Percentiles rank a stretch among this genome's conserved stretches.
These are phyloP conservation scores for Rhodomyrtus tomentosa DNA, from an alignment of 345 rosid genomes.

Conservation along the genomic window DNA sequence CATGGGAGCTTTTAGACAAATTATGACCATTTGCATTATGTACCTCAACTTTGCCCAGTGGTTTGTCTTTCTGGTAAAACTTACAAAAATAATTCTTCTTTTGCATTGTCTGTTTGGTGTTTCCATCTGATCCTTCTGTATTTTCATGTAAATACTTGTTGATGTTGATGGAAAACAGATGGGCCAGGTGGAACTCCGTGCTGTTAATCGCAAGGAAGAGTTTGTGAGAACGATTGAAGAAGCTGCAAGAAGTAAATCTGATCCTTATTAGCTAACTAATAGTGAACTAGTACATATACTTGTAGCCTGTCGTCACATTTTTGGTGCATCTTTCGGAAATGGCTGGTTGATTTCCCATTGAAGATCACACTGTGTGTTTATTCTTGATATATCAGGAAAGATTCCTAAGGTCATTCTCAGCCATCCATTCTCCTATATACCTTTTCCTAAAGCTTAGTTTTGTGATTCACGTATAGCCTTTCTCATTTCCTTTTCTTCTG, in stretches of 20 bases:
- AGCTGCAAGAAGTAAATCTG: slow-evolving; percentile 50
- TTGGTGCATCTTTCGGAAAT: not conserved
- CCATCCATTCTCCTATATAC: not conserved
- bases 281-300: not conserved
- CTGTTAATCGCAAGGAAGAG: slow-evolving; percentile 48
- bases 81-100: not conserved
- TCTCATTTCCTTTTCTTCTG: not conserved
- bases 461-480: not conserved
- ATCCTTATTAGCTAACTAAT: not conserved
- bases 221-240: slow-evolving; percentile 64
- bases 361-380: not conserved
- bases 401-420: not conserved
- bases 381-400: not conserved
- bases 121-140: not conserved
- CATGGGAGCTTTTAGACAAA: not conserved
- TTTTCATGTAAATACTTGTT: not conserved
- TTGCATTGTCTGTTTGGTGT: not conserved
- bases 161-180: slow-evolving; percentile 26
- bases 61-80: not conserved
- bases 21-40: not conserved
- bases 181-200: slow-evolving; percentile 52
- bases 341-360: not conserved
- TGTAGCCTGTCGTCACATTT: not conserved
- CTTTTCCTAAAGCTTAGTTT: not conserved
- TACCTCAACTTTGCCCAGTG: not conserved